Evolutionary conservation across 169 alveolate species (phyloP).

Genomic region (Eimeria acervulina): DNA sequence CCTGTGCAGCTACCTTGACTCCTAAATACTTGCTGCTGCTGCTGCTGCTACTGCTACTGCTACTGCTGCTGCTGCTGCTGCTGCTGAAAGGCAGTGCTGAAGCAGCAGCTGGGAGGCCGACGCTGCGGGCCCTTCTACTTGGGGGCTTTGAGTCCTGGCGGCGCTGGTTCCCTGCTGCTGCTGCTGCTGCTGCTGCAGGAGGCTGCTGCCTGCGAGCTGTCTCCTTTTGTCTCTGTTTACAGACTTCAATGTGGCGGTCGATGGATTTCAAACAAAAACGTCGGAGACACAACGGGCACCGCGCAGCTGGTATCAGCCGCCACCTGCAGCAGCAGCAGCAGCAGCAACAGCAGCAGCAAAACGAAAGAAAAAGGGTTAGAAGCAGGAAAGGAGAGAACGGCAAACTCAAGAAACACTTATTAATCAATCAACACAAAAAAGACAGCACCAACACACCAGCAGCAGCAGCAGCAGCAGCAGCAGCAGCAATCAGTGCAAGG

Average conservation of each 20-base stretch:
- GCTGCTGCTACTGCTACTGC: background rate
- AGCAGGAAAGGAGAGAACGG: too few relatives aligned
- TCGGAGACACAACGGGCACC: constrained; percentile 25
- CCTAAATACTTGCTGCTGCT: background rate
- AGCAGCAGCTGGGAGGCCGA: background rate
- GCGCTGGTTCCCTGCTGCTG: background rate
- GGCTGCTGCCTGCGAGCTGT: background rate
- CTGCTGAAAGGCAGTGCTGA: background rate
- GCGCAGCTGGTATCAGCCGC: constrained; percentile 18
- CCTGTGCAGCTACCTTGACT: background rate
- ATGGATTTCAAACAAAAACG: constrained; percentile 16
- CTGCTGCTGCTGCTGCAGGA: constrained; percentile 31
- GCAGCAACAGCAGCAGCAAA: constrained; percentile 17
- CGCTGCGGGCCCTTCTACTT: background rate
- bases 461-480: too few relatives aligned
- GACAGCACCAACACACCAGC: too few relatives aligned
- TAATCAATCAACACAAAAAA: too few relatives aligned
- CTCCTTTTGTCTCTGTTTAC: constrained; percentile 42
- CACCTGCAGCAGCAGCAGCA: constrained; percentile 47
- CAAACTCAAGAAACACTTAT: too few relatives aligned
- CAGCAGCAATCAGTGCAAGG: too few relatives aligned
- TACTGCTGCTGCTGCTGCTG: constrained; percentile 33
- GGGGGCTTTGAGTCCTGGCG: background rate
- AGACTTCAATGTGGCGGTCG: constrained; percentile 11
- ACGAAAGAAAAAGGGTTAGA: too few relatives aligned